Percentiles rank a stretch among this genome's conserved stretches.
Evolutionary conservation across 495 filamentous ascomycete species (phyloP).

Genomic region (Neurospora sp.): DNA sequence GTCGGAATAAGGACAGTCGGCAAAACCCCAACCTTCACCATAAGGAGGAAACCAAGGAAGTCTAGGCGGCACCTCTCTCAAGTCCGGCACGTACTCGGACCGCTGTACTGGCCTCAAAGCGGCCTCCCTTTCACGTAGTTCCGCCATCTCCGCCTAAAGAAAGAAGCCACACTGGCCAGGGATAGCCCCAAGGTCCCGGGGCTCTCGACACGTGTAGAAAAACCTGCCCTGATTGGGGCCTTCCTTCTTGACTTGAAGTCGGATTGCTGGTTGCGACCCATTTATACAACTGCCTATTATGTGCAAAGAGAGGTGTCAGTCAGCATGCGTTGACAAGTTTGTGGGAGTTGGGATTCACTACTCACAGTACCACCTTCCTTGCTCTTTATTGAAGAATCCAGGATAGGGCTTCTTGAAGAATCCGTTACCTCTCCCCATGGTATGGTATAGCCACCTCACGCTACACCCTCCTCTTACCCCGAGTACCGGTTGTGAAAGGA

Average conservation of each 20-base stretch:
- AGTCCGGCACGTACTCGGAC: background rate
- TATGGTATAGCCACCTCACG: background rate
- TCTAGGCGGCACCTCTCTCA: background rate
- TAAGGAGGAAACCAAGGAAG: background rate
- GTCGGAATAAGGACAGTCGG: background rate
- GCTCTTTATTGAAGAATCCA: background rate
- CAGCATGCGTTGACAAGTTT: background rate
- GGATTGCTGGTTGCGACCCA: conserved; percentile 45
- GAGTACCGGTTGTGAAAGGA: background rate
- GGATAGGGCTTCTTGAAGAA: background rate
- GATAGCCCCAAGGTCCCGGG: background rate
- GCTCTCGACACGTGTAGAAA: conserved; percentile 54
- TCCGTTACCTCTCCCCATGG: background rate
- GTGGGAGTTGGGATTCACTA: background rate
- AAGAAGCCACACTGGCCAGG: conserved; percentile 55
- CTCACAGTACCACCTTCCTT: background rate
- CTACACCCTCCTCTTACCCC: background rate
- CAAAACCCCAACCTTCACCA: background rate
- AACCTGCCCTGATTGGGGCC: conserved; percentile 52
- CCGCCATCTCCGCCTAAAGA: conserved; percentile 57
- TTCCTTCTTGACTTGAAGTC: conserved; percentile 55
- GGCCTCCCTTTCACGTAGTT: conserved; percentile 40
- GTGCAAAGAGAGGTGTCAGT: background rate
- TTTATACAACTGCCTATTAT: conserved; percentile 1
- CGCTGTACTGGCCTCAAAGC: conserved; percentile 23